phyloP scores from a whole-genome alignment of 768 basidiomycete genomes.

The Pleurotus tuber-regium region DNA sequence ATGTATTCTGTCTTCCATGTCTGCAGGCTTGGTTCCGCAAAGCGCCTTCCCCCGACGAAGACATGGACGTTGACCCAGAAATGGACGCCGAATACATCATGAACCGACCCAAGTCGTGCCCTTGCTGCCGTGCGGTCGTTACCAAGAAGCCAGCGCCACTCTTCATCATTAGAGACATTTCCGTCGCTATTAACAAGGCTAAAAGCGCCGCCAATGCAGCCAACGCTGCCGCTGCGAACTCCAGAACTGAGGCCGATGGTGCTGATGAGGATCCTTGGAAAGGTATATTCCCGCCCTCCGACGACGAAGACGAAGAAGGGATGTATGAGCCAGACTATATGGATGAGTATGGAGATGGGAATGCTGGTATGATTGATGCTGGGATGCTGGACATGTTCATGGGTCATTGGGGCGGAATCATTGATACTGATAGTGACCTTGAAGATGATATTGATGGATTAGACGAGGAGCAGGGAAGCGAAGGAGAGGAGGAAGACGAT shows the following conservation, averaged over 20 bases:
- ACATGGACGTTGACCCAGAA: slow-evolving; percentile 38
- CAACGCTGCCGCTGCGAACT: slow-evolving; percentile 23
- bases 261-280: slow-evolving; percentile 62
- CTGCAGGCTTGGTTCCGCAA: slow-evolving; percentile 78
- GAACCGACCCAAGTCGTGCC: slow-evolving; percentile 66
- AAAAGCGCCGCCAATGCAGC: slow-evolving; percentile 21
- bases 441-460: slow-evolving; percentile 37
- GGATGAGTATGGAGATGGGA: slow-evolving; percentile 23
- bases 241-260: background rate
- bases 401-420: slow-evolving; percentile 2
- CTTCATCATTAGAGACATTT: slow-evolving; percentile 64
- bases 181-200: slow-evolving; percentile 44
- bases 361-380: slow-evolving; percentile 3
- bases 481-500: slow-evolving; percentile 19
- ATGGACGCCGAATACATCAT: slow-evolving; percentile 45
- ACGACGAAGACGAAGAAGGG: slow-evolving; percentile 38
- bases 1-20: slow-evolving; percentile 70
- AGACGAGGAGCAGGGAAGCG: slow-evolving; percentile 25
- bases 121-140: slow-evolving; percentile 62
- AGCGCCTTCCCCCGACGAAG: slow-evolving; percentile 44
- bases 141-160: slow-evolving; percentile 62
- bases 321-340: slow-evolving; percentile 35
- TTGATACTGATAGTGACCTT: slow-evolving; percentile 29
- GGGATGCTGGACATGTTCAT: slow-evolving; percentile 6
- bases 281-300: slow-evolving; percentile 56